Percentiles rank a stretch among this genome's conserved stretches.
phyloP scores from a whole-genome alignment of 169 alveolate genomes.

The Eimeria sp. region DNA sequence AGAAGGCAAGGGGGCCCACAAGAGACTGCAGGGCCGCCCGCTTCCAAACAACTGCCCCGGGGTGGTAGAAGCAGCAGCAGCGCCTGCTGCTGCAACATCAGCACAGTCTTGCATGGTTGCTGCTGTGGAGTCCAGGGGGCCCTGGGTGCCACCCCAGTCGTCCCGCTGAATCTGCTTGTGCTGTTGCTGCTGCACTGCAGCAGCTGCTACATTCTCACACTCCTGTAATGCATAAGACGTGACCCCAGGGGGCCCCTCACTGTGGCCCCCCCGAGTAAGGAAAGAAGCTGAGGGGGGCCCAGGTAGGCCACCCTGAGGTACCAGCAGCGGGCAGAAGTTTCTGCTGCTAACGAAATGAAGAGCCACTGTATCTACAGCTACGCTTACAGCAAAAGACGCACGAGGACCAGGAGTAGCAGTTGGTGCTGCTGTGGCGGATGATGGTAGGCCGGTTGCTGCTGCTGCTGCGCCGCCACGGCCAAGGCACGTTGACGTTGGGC shows the following conservation, averaged over 20 bases:
- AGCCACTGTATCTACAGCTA: conserved; percentile 18
- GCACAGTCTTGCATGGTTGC: background rate
- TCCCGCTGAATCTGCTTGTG: background rate
- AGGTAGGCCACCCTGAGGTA: conserved; percentile 2
- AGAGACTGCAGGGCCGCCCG: conserved; percentile 12
- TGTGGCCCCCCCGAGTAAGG: background rate
- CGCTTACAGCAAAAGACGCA: conserved; percentile 31
- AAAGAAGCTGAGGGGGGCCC: conserved; percentile 15
- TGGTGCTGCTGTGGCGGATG: conserved; percentile 27
- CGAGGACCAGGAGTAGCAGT: conserved; percentile 20
- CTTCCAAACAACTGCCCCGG: background rate
- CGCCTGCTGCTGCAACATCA: background rate
- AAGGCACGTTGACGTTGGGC: background rate
- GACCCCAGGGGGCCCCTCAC: background rate
- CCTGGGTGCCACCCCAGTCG: background rate
- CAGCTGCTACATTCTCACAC: background rate
- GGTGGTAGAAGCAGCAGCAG: conserved; percentile 7
- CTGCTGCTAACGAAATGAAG: conserved; percentile 53
- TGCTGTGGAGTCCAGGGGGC: background rate
- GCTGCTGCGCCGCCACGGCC: background rate
- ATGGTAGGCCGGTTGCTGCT: conserved; percentile 41
- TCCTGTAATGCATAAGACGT: background rate
- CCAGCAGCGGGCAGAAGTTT: conserved; percentile 46
- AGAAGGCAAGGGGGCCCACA: conserved; percentile 26
- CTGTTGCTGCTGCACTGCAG: conserved; percentile 36